Evolutionary conservation across 306 rosid species (phyloP), one percentile per base, ranked within the genome.

Genomic region (Macrotyloma uniflorum): DNA sequence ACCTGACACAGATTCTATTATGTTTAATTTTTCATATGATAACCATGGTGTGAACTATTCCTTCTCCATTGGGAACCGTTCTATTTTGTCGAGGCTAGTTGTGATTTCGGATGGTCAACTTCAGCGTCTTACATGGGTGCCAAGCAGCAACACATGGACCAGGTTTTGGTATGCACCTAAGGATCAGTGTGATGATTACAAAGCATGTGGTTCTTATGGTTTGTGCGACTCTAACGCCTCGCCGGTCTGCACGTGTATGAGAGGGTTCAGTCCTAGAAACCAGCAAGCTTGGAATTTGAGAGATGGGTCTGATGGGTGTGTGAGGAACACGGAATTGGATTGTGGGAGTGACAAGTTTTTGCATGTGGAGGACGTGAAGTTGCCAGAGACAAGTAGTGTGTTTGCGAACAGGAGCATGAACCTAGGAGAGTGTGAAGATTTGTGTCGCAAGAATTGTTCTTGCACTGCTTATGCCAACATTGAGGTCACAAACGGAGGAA

Each of bases 291-390:
- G 98, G 97, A 85, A 62, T 30, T 50, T 84, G 77, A 86, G 98
- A 85, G 93, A 94, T 23, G 94, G 97, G 51, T 80, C 88, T 0
- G 93, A 74, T 42, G 98, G 98, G 72, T 94, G 98, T 80, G 80
- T 81, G 68, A 89, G 98, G 80, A 83, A 80, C 3, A 84, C 79
- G 0, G 6, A 68, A 2, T 68, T 90, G 80, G 82, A 74, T 1
- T 92, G 98, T 47, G 55, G 3, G 23, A 84, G 7, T 9, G 98
- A 89, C 42, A 46, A 49, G 75, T 90, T 92, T 67, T 47, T 66
- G 82, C 65, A 0, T 4, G 0, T 89, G 81, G 6, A 71, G 85
- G 46, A 75, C 15, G 70, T 90, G 85, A 90, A 92, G 83, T 47
- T 92, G 86, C 96, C 97, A 6, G 93, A 89, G 64, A 87, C 90